Base-by-base conservation (phyloP, 768 basidiomycete genomes). In the Leccinum longicurvipes region DNA sequence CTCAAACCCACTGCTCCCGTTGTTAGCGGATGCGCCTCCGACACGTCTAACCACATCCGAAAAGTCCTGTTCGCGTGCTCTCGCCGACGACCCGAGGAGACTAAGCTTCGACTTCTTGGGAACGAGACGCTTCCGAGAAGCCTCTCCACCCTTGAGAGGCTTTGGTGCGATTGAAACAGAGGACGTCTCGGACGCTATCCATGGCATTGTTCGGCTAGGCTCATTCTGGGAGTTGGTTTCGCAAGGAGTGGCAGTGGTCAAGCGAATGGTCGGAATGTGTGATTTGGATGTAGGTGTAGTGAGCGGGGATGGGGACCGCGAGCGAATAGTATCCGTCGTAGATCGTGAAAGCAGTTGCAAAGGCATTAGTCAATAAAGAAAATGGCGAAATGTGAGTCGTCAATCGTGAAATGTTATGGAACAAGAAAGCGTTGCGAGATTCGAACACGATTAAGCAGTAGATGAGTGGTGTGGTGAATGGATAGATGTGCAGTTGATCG, bases 81-180 rank as follows among this genome's bases (percentile, higher is more conserved):
- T 73, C 51, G 60, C 62, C 27, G 56, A 67, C 14, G 65, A 60
- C 12, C 59, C 68, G 32, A 82, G 78, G n/a, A 82, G 70, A 12
- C 73, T 69, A 3, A 89, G 78, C 63, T 83, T 89, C 1, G 83
- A 84, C 64, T 87, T 89, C 73, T 87, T 90, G 15, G 86, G 88
- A 10, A 88, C 84, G 56, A 90, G 79, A 19, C 79, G 78, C 54
- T 75, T 79, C 29, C 75, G 74, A 1, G 76, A 61, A 7, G 54
- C 53, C 25, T 67, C 56, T 24, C 57, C 57, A 21, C 28, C 58
- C 4, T 56, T 36, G 15, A 56, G 24, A n/a, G 29, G 36, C 50
- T 73, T 69, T 0, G 73, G 67, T 6, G 79, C 70, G 23, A 57
- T 67, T 32, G 61, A 69, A 60, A 36, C n/a, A 31, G 59, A 50